Percentiles rank a stretch among this genome's conserved stretches.
These are phyloP conservation scores for Lyophyllum decastes DNA, from an alignment of 768 basidiomycete genomes.

Conservation along the genomic window DNA sequence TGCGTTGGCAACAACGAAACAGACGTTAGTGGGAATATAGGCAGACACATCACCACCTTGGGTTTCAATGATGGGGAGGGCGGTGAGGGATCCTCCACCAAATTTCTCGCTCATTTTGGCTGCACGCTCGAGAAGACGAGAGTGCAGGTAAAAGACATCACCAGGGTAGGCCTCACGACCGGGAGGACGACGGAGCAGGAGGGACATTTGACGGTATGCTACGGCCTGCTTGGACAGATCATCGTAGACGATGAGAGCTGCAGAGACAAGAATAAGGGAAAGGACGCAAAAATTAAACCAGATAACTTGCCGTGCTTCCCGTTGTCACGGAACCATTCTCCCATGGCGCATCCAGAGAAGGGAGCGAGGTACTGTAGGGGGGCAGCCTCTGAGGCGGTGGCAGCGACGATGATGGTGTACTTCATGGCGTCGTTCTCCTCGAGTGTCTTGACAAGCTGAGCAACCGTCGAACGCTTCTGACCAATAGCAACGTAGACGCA, in stretches of 20 bases:
- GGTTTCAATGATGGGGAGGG: conserved; percentile 99
- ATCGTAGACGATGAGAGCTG: conserved; percentile 98
- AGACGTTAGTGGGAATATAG: conserved; percentile 92
- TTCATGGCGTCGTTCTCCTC: conserved; percentile 99
- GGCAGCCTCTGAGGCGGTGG: conserved; percentile 98
- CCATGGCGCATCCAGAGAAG: conserved; percentile 99
- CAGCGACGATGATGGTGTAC: conserved; percentile 99
- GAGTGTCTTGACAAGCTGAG: conserved; percentile 98
- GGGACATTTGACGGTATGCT: conserved; percentile 99
- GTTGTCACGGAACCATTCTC: conserved; percentile 99
- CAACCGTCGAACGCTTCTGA: conserved; percentile 99
- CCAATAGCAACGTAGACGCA: conserved; percentile 99
- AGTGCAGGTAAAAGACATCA: conserved; percentile 99
- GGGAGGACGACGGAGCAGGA: conserved; percentile 98
- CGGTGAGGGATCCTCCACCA: conserved; percentile 98
- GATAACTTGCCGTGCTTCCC: conserved; percentile 89
- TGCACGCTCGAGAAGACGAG: conserved; percentile 98
- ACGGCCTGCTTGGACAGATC: conserved; percentile 99
- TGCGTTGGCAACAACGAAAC: conserved; percentile 23
- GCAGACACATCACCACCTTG: conserved; percentile 99
- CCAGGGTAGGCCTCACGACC: conserved; percentile 99
- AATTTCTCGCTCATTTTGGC: conserved; percentile 99
- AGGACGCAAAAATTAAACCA: neutral
- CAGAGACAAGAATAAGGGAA: conserved; percentile 11
- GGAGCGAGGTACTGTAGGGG: conserved; percentile 99